Conservation (phyloP, 2,329 filamentous ascomycete genomes). For the Hortaea sp. region DNA sequence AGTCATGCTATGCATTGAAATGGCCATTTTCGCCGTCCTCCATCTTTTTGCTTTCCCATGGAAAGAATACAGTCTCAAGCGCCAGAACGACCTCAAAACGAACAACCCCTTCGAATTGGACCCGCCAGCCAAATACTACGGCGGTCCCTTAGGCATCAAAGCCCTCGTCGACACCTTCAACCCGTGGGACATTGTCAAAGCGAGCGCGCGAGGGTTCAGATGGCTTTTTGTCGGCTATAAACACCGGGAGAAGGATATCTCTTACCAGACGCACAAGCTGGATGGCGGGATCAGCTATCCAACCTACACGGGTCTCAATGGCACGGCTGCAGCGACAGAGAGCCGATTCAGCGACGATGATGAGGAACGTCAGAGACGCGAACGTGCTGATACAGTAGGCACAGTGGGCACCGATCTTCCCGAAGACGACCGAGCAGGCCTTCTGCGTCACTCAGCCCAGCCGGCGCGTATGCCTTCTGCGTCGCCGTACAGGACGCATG, state of each 20-base stretch:
- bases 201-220: slow-evolving; percentile 62
- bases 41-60: slow-evolving; percentile 79
- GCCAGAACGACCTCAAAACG: slow-evolving; percentile 20
- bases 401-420: slow-evolving; percentile 3
- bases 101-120: slow-evolving; percentile 13
- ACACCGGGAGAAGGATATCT: slow-evolving; percentile 38
- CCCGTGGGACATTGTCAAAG: slow-evolving; percentile 73
- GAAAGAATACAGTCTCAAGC: slow-evolving; percentile 50
- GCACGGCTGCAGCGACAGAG: slow-evolving; percentile 13
- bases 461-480: slow-evolving; percentile 2
- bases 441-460: slow-evolving; percentile 14
- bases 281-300: slow-evolving; percentile 12
- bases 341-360: slow-evolving; percentile 7
- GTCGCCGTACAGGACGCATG: slow-evolving; percentile 9
- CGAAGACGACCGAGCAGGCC: slow-evolving; percentile 20
- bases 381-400: slow-evolving; percentile 4
- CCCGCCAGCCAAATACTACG: slow-evolving; percentile 39
- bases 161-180: slow-evolving; percentile 67
- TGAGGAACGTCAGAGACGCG: slow-evolving; percentile 2
- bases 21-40: slow-evolving; percentile 68
- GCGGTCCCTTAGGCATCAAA: slow-evolving; percentile 53
- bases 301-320: slow-evolving; percentile 10
- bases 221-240: slow-evolving; percentile 72
- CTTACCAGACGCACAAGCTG: slow-evolving; percentile 25
- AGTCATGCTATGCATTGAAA: slow-evolving; percentile 70